phyloP scores from a whole-genome alignment of 129 eudicot species.

The Saposhnikovia divaricata region DNA sequence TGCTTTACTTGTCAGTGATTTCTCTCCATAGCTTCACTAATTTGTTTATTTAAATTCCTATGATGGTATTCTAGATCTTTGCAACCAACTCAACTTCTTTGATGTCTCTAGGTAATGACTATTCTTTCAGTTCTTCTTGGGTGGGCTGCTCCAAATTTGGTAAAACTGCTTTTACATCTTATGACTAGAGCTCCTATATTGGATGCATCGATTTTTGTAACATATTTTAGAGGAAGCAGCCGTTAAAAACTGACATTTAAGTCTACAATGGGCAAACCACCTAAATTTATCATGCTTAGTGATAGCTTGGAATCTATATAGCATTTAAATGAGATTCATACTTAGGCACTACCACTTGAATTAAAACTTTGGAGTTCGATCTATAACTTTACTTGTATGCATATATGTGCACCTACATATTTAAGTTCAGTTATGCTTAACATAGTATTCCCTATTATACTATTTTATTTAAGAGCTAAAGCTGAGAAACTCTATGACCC shows the following conservation, averaged over 20 bases:
- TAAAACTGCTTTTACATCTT: constrained; percentile 16
- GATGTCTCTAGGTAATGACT: constrained; percentile 72
- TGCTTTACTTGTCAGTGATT: constrained; percentile 62
- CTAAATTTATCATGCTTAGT: background rate
- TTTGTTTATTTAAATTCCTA: background rate
- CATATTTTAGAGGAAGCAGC: background rate
- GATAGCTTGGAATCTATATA: background rate
- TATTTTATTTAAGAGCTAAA: too few relatives aligned
- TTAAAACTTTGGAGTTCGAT: background rate
- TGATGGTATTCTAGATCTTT: background rate
- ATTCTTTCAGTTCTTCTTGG: constrained; percentile 88
- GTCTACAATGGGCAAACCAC: background rate
- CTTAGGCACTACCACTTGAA: background rate
- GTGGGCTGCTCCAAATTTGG: constrained; percentile 99
- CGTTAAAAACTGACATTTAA: too few relatives aligned
- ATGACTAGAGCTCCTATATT: background rate
- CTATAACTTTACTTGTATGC: background rate
- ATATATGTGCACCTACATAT: background rate
- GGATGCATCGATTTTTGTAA: background rate
- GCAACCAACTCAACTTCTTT: background rate
- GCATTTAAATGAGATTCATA: background rate
- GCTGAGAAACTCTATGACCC: too few relatives aligned
- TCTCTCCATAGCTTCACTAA: background rate
- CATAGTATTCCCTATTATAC: background rate
- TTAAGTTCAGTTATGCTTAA: background rate